Evolutionary conservation across 202 grass and related monocot genomes (phyloP).

Genomic region (Hordeum pubiflorum): DNA sequence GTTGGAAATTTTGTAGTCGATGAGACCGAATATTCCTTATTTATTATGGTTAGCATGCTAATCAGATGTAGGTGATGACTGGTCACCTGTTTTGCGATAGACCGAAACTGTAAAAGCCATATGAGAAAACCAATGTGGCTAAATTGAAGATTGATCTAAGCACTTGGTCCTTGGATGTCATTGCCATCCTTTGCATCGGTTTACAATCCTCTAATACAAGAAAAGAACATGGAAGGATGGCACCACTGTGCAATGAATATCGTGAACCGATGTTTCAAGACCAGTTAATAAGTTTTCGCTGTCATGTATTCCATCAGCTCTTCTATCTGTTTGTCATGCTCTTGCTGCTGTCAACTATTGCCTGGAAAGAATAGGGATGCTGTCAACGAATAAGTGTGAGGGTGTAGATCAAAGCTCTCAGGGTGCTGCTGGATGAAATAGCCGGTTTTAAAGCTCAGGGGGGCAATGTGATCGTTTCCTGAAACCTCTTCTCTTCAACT

Average conservation of each 20-base stretch:
- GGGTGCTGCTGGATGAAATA: too few species aligned
- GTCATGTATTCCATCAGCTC: too few species aligned
- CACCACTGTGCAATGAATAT: too few species aligned
- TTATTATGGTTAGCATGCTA: conserved; percentile 9
- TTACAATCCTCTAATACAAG: background rate
- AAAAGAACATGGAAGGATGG: background rate
- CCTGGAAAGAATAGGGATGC: background rate
- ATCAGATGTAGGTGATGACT: background rate
- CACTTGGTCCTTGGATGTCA: background rate
- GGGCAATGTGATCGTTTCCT: too few species aligned
- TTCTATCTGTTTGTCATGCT: background rate
- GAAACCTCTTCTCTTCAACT: background rate
- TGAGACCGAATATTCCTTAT: background rate
- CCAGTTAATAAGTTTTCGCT: too few species aligned
- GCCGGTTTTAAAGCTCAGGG: too few species aligned
- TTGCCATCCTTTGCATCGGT: background rate
- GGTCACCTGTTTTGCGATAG: background rate
- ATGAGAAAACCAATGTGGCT: background rate
- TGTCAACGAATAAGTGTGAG: too few species aligned
- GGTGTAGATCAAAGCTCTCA: too few species aligned
- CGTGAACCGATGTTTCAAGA: too few species aligned
- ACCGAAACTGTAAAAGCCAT: background rate
- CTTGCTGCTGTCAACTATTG: background rate
- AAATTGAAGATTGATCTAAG: background rate
- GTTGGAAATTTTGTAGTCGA: conserved; percentile 41